phyloP scores from a whole-genome alignment of 2,329 filamentous ascomycete species.

The Apiospora marii region DNA sequence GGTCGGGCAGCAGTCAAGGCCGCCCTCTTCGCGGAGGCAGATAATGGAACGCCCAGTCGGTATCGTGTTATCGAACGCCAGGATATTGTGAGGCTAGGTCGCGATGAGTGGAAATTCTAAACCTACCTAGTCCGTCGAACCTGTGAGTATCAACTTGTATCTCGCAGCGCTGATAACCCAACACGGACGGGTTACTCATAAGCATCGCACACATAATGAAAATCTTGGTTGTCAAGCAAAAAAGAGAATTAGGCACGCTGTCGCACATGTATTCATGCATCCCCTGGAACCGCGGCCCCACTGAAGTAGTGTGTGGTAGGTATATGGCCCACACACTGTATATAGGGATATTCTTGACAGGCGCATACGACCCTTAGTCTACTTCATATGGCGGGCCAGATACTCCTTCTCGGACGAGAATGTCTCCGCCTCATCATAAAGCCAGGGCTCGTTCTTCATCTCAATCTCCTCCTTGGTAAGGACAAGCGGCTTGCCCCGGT shows the following conservation, averaged over 20 bases:
- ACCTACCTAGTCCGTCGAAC: neutral
- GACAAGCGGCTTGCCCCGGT: conserved; percentile 27
- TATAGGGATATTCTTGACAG: neutral
- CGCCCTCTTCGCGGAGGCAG: conserved; percentile 53
- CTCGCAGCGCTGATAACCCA: neutral
- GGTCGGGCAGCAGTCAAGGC: conserved; percentile 71
- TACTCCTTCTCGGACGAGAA: conserved; percentile 28
- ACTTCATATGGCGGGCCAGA: conserved; percentile 27
- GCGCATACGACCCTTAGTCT: neutral
- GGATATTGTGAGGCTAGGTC: conserved; percentile 74
- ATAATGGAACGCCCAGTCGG: conserved; percentile 67
- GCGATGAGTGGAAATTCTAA: neutral
- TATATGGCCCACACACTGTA: too few relatives aligned
- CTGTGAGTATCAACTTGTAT: neutral
- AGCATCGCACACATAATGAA: neutral
- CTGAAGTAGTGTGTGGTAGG: too few relatives aligned
- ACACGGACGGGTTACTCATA: neutral
- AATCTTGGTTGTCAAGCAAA: neutral
- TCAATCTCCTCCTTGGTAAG: conserved; percentile 28
- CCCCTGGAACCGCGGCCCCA: neutral
- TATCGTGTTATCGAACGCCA: conserved; percentile 66
- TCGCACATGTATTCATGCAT: neutral
- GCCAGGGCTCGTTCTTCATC: conserved; percentile 30
- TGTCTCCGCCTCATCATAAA: conserved; percentile 28
- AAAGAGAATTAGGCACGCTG: neutral